Evolutionary conservation across 441 rosid species (phyloP).

Genomic region (Raphanus hybrid): DNA sequence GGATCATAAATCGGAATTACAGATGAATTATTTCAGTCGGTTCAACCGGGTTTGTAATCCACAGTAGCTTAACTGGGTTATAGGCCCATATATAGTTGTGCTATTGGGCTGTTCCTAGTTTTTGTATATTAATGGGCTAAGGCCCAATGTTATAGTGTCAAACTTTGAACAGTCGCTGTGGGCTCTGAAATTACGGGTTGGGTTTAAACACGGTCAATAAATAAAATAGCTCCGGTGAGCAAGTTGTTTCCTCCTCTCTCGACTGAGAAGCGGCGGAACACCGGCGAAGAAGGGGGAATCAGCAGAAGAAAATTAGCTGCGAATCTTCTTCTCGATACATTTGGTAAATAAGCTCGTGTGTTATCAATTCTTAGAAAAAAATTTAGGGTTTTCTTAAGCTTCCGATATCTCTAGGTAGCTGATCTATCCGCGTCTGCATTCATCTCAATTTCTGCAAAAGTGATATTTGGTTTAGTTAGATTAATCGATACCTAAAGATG

Average conservation of each 20-base stretch:
- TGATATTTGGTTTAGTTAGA: neutral
- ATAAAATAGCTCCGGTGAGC: slow-evolving; percentile 3
- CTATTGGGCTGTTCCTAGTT: no score
- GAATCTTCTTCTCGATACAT: neutral
- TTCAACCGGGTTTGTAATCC: no score
- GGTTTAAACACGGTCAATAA: slow-evolving; percentile 10
- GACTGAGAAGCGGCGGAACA: slow-evolving; percentile 15
- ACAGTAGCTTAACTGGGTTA: no score
- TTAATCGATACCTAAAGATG: neutral
- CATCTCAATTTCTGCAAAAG: neutral
- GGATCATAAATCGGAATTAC: no score
- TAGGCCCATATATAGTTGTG: no score
- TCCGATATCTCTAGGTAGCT: no score
- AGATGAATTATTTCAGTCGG: no score
- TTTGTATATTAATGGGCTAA: no score
- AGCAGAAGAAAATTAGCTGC: neutral
- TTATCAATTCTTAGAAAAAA: neutral
- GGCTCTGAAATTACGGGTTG: slow-evolving; percentile 30
- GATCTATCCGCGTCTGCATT: neutral
- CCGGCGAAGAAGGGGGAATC: slow-evolving; percentile 17
- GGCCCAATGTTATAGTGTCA: no score
- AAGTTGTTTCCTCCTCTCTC: neutral
- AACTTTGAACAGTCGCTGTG: neutral
- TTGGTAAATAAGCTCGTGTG: neutral
- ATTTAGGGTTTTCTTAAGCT: slow-evolving; percentile 32